A percentile compares a stretch with the other conserved stretches of the same genome.
phyloP scores from a whole-genome alignment of 192 early-diverging fungal genomes.

The Powellomyces hirtus region DNA sequence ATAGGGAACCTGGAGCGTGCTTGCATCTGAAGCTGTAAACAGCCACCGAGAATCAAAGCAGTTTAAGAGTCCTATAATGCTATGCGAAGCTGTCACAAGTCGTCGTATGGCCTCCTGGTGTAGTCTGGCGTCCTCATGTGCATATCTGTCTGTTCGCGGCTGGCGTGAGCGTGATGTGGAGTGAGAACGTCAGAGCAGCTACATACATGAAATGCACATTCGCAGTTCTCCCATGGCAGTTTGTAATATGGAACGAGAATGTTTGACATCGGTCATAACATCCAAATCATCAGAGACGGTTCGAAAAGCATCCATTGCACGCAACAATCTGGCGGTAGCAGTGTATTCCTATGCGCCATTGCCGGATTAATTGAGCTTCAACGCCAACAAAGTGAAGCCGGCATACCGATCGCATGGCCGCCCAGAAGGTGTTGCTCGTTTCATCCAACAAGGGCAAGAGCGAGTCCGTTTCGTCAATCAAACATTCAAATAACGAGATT shows the following conservation, averaged over 20 bases:
- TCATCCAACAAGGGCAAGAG: background rate
- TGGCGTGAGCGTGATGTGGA: background rate
- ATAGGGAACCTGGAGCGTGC: no score
- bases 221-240: background rate
- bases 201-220: constrained; percentile 3
- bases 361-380: background rate
- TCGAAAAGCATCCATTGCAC: background rate
- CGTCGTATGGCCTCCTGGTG: background rate
- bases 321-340: background rate
- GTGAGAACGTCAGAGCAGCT: background rate
- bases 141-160: background rate
- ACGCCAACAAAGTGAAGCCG: background rate
- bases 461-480: background rate
- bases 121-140: background rate
- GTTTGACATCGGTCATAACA: background rate
- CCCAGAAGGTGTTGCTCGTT: background rate
- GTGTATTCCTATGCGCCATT: background rate
- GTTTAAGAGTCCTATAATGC: background rate
- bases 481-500: background rate
- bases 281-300: background rate
- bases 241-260: background rate
- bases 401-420: background rate
- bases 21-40: background rate
- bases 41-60: background rate
- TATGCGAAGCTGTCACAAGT: background rate